These are phyloP conservation scores for Arabis alpina DNA, from an alignment of 345 rosid species.

Conservation along the genomic window DNA sequence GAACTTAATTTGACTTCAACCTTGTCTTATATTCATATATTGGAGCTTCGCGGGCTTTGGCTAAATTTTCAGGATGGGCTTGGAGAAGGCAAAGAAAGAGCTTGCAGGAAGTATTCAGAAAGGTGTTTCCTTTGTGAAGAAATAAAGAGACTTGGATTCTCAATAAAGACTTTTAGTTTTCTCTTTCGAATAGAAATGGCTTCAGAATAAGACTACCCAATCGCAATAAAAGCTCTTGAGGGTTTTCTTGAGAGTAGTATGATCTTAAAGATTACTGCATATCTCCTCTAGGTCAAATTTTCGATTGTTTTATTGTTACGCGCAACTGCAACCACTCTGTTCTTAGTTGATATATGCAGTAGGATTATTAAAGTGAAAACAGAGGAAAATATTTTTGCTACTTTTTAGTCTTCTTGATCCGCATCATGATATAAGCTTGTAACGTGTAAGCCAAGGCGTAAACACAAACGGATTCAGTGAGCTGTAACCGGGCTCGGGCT, in stretches of 20 bases:
- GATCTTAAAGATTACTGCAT: conserved; percentile 12
- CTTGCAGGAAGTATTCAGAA: conserved; percentile 75
- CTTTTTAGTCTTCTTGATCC: neutral
- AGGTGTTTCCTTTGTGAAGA: conserved; percentile 71
- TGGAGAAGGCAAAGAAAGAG: conserved; percentile 93
- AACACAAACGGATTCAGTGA: no score
- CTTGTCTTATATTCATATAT: conserved; percentile 3
- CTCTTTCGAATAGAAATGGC: conserved; percentile 2
- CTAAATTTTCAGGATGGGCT: conserved; percentile 52
- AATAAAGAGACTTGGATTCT: conserved; percentile 40
- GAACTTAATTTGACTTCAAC: neutral
- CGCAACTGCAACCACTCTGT: conserved; percentile 7
- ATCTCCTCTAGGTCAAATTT: neutral
- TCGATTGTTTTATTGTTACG: neutral
- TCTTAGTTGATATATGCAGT: conserved; percentile 10
- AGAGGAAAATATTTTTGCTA: neutral
- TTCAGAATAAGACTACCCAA: conserved; percentile 31
- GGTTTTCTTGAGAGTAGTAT: neutral
- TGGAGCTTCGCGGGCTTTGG: neutral
- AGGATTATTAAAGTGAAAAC: conserved; percentile 2
- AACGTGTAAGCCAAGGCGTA: no score
- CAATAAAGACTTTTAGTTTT: conserved; percentile 9
- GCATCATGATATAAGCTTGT: no score
- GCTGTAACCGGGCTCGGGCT: no score
- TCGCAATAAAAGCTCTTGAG: conserved; percentile 1